A percentile compares a stretch with the other conserved stretches of the same genome.
phyloP scores from a whole-genome alignment of 169 alveolate genomes.

The Babesia ovata region DNA sequence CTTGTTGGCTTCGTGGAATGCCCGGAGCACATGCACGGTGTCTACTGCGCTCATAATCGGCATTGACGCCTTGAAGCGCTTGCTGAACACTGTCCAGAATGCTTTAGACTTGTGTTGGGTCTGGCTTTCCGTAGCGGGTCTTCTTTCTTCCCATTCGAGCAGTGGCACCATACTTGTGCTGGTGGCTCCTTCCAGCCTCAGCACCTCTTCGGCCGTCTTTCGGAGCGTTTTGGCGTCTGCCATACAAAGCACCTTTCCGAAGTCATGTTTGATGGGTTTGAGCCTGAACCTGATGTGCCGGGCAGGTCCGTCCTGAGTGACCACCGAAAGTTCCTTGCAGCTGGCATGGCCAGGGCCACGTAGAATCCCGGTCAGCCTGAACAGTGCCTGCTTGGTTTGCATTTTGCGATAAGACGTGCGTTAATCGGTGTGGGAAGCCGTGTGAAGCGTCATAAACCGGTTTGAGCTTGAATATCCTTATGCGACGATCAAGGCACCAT shows the following conservation, averaged over 20 bases:
- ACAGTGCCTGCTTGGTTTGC: background rate
- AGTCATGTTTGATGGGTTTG: constrained; percentile 56
- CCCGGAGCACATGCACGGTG: constrained; percentile 35
- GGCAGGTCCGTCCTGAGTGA: constrained; percentile 57
- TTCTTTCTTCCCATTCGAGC: background rate
- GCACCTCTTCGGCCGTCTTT: constrained; percentile 48
- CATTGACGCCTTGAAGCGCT: constrained; percentile 53
- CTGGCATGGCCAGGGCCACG: constrained; percentile 64
- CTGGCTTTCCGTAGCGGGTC: background rate
- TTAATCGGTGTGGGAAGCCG: background rate
- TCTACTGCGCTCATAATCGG: constrained; percentile 28
- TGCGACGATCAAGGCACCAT: too few species aligned
- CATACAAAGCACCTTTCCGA: constrained; percentile 48
- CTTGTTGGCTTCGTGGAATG: constrained; percentile 48
- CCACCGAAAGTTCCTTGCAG: constrained; percentile 50
- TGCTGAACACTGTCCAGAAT: constrained; percentile 67
- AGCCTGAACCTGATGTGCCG: constrained; percentile 45
- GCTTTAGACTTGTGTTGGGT: constrained; percentile 28
- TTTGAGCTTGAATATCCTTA: background rate
- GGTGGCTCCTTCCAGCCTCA: background rate
- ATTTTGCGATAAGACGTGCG: too few species aligned
- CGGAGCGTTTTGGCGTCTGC: constrained; percentile 47
- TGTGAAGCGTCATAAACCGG: background rate
- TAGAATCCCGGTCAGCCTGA: constrained; percentile 15
- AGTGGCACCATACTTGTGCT: background rate